Conservation (phyloP, 169 alveolate species). For the Cryptosporidium bovis region DNA sequence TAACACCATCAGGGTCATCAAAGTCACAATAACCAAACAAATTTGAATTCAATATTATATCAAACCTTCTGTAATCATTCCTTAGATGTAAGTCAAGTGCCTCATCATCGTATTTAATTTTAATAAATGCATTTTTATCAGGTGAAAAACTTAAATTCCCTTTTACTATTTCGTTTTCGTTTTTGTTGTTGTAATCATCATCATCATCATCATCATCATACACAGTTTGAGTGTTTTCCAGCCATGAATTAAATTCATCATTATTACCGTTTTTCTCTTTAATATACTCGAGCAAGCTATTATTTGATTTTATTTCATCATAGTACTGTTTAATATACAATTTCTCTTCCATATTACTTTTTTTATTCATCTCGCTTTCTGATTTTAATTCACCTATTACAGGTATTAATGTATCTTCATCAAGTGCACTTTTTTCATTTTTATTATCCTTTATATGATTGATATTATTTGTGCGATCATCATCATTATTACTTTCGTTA, state of each 20-base stretch:
- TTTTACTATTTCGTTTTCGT: too few species aligned
- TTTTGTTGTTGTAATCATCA: background rate
- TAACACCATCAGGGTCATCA: slow-evolving; percentile 16
- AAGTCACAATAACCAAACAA: slow-evolving; percentile 57
- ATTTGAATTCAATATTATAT: slow-evolving; percentile 14
- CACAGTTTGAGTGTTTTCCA: slow-evolving; percentile 1
- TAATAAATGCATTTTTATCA: background rate
- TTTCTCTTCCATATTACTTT: slow-evolving; percentile 25
- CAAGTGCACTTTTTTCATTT: background rate
- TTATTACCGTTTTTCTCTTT: background rate
- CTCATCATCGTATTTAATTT: slow-evolving; percentile 28
- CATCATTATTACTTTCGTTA: background rate
- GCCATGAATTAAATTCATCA: slow-evolving; percentile 7
- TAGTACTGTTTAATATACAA: slow-evolving; percentile 8
- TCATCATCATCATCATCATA: too few species aligned
- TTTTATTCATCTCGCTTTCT: slow-evolving; percentile 10
- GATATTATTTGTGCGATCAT: background rate
- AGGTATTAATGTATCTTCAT: slow-evolving; percentile 1
- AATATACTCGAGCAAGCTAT: background rate
- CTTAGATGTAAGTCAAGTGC: slow-evolving; percentile 45
- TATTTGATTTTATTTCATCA: slow-evolving; percentile 29
- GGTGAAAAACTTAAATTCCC: background rate
- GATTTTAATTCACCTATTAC: slow-evolving; percentile 21
- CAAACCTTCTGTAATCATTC: slow-evolving; percentile 59
- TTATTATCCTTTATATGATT: background rate